Percentiles rank a stretch among this genome's conserved stretches.
phyloP scores from a whole-genome alignment of 352 stramenopile genomes.

The Phytophthora pini region DNA sequence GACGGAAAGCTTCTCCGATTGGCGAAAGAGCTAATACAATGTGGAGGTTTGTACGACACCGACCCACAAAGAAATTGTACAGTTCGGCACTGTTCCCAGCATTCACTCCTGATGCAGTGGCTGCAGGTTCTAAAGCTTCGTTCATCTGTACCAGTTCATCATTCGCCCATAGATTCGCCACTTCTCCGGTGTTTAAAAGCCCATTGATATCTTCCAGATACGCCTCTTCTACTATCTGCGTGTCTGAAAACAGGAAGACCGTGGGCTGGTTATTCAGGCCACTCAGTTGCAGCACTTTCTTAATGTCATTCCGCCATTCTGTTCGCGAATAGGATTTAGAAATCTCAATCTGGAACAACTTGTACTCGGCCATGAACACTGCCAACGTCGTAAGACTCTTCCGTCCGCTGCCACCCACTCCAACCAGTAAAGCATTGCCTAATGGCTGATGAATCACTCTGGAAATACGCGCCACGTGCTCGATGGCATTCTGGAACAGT shows the following conservation, averaged over 20 bases:
- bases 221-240: constrained; percentile 93
- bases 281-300: constrained; percentile 85
- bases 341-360: constrained; percentile 96
- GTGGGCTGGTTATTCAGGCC: constrained; percentile 87
- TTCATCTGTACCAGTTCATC: constrained; percentile 90
- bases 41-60: constrained; percentile 94
- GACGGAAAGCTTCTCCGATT: constrained; percentile 94
- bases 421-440: constrained; percentile 94
- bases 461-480: constrained; percentile 94
- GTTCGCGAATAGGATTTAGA: constrained; percentile 93
- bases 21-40: constrained; percentile 94
- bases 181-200: constrained; percentile 93
- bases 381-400: constrained; percentile 94
- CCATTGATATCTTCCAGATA: constrained; percentile 95
- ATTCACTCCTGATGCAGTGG: constrained; percentile 69
- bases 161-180: constrained; percentile 92
- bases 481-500: constrained; percentile 95
- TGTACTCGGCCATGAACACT: constrained; percentile 95
- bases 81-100: constrained; percentile 77
- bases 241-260: constrained; percentile 94
- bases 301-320: constrained; percentile 95
- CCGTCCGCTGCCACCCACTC: constrained; percentile 92
- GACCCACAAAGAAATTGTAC: constrained; percentile 93
- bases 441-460: constrained; percentile 93
- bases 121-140: constrained; percentile 72